Conservation (phyloP, 768 basidiomycete species). For the Gelatoporia subvermispora region DNA sequence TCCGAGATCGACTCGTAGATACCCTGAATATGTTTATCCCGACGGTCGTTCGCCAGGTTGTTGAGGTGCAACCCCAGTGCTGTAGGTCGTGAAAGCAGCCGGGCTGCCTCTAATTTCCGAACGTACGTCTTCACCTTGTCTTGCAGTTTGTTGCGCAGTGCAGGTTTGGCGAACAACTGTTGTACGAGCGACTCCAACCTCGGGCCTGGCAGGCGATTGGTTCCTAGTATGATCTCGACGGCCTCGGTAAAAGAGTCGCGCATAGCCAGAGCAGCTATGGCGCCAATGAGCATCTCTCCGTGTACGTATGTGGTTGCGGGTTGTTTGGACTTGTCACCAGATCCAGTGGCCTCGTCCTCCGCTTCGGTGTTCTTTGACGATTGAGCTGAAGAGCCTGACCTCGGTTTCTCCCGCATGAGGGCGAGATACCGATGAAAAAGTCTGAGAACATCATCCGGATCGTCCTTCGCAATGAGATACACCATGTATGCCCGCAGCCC, state of each 20-base stretch:
- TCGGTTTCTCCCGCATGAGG: constrained; percentile 15
- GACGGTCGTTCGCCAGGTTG: constrained; percentile 35
- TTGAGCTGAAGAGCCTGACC: neutral
- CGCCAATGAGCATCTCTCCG: constrained; percentile 41
- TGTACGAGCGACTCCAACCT: constrained; percentile 36
- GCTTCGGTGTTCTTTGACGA: neutral
- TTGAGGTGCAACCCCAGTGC: constrained; percentile 47
- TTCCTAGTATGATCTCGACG: constrained; percentile 37
- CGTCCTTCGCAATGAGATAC: too few species aligned
- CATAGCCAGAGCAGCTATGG: constrained; percentile 58
- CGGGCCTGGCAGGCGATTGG: constrained; percentile 31
- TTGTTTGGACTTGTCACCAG: neutral
- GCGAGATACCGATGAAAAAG: constrained; percentile 14
- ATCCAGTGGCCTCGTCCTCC: neutral
- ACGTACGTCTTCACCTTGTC: constrained; percentile 42
- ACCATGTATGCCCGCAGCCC: too few species aligned
- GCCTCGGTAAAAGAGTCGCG: constrained; percentile 54
- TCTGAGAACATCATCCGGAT: constrained; percentile 17
- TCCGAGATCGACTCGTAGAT: constrained; percentile 49
- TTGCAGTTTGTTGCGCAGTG: constrained; percentile 37
- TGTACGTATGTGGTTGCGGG: constrained; percentile 4
- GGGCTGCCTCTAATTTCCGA: constrained; percentile 45
- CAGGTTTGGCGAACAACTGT: constrained; percentile 29
- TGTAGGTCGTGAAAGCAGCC: constrained; percentile 44
- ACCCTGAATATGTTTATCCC: constrained; percentile 31